Conservation (phyloP, 2,329 filamentous ascomycete genomes). For the Chaetomium sp. region DNA sequence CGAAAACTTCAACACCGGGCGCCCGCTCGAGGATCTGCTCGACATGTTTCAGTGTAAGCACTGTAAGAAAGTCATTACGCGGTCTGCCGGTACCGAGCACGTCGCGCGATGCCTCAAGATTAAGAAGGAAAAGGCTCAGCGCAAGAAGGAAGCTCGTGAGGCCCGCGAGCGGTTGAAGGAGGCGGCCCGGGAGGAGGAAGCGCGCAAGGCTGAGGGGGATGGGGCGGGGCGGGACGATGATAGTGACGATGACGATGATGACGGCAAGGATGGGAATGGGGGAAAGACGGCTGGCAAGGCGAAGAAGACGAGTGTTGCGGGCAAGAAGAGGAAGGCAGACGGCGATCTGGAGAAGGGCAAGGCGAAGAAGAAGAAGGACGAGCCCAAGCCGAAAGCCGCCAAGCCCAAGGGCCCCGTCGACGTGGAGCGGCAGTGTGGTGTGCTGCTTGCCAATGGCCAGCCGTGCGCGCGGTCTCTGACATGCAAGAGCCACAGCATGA, state of each 20-base stretch:
- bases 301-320: slow-evolving; percentile 53
- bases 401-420: slow-evolving; percentile 92
- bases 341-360: slow-evolving; percentile 76
- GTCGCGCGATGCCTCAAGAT: slow-evolving; percentile 77
- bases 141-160: slow-evolving; percentile 69
- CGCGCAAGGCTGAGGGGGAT: slow-evolving; percentile 44
- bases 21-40: slow-evolving; percentile 71
- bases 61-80: slow-evolving; percentile 83
- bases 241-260: slow-evolving; percentile 44
- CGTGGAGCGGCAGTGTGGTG: slow-evolving; percentile 89
- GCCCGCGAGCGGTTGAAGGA: slow-evolving; percentile 61
- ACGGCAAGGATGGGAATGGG: slow-evolving; percentile 35
- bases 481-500: slow-evolving; percentile 95
- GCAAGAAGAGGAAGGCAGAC: slow-evolving; percentile 74
- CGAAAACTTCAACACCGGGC: slow-evolving; percentile 73
- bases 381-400: slow-evolving; percentile 72
- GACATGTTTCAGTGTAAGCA: slow-evolving; percentile 86
- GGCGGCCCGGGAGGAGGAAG: slow-evolving; percentile 52
- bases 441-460: slow-evolving; percentile 75
- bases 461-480: slow-evolving; percentile 84
- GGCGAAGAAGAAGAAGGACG: slow-evolving; percentile 92
- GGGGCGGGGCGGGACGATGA: slow-evolving; percentile 42
- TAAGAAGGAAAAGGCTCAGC: slow-evolving; percentile 74
- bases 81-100: slow-evolving; percentile 68
- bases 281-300: slow-evolving; percentile 53